Base-by-base conservation (phyloP, 2,329 filamentous ascomycete genomes). In the Lachnellula arida region DNA sequence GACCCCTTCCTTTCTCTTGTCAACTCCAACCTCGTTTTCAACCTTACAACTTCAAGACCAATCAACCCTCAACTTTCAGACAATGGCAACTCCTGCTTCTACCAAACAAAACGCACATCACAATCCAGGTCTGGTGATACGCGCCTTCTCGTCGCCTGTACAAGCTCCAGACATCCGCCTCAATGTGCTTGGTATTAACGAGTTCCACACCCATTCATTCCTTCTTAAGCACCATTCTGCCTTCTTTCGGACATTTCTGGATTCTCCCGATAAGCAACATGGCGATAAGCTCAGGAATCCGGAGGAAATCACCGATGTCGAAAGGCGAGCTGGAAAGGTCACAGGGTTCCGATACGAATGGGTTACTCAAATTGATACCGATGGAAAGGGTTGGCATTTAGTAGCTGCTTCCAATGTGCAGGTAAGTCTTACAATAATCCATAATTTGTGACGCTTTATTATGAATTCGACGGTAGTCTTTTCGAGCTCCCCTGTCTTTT, bases 201-300 rank as follows among this genome's bases (percentile, higher is more conserved):
- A 43, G 12, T 55, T 55, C 19, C 53, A 46, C 15, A 39, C 25
- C n/a, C 39, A 49, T 22, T 55, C 53, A 11, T 19, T 17, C 3
- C 28, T 49, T 19, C 47, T 55, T 8, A 55, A 55, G 34, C 28
- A 46, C 5, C 40, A 55, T n/a, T 51, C 39, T 4, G 48, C 25
- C 5, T 55, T 51, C 32, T 55, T 55, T 42, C 37, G 32, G 11
- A 40, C 25, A 15, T 55, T 55, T 14, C 48, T 55, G 2, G 53
- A 55, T 19, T 49, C 54, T 0, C 43, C 44, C 9, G 48, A 52
- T n/a, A 43, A 43, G 4, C 14, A n/a, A 51, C 19, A 19, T 19
- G 19, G 19, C 19, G 1, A 19, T 19, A 19, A 19, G 1, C 2
- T 19, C 19, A 19, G 19, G 2, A 51, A 42, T 19, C 2, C 8